A percentile compares a stretch with the other conserved stretches of the same genome.
phyloP scores from a whole-genome alignment of 257 asterid genomes.

The Nicotiana sylvestris region DNA sequence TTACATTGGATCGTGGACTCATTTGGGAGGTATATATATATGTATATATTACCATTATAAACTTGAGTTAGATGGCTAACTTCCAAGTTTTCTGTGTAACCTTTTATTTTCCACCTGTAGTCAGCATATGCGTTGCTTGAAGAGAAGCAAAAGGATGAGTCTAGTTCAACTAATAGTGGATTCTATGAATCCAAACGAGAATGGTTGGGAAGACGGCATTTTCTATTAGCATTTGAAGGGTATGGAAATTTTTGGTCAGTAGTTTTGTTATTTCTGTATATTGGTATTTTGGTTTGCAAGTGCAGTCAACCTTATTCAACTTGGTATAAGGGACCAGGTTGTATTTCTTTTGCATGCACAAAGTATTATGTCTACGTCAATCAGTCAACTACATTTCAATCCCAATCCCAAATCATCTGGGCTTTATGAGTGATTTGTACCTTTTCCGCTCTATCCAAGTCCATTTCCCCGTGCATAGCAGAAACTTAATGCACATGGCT shows the following conservation, averaged over 20 bases:
- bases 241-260: conserved; percentile 26
- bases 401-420: background rate
- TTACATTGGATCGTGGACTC: conserved; percentile 87
- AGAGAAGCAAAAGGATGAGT: conserved; percentile 72
- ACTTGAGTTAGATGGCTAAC: background rate
- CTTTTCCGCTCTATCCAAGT: background rate
- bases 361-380: background rate
- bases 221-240: conserved; percentile 79
- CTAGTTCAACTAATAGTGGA: conserved; percentile 57
- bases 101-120: conserved; percentile 31
- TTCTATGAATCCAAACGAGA: conserved; percentile 92
- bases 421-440: background rate
- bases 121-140: conserved; percentile 78
- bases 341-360: conserved; percentile 2
- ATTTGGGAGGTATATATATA: conserved; percentile 71
- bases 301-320: background rate
- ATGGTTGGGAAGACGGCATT: conserved; percentile 94
- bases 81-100: background rate
- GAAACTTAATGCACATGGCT: background rate
- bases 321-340: background rate
- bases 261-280: background rate
- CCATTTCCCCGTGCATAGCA: background rate
- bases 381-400: background rate
- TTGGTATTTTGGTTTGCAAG: background rate
- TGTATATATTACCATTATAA: conserved; percentile 19